phyloP scores from a whole-genome alignment of 805 yeast genomes.

The Lipomyces mesembrius region DNA sequence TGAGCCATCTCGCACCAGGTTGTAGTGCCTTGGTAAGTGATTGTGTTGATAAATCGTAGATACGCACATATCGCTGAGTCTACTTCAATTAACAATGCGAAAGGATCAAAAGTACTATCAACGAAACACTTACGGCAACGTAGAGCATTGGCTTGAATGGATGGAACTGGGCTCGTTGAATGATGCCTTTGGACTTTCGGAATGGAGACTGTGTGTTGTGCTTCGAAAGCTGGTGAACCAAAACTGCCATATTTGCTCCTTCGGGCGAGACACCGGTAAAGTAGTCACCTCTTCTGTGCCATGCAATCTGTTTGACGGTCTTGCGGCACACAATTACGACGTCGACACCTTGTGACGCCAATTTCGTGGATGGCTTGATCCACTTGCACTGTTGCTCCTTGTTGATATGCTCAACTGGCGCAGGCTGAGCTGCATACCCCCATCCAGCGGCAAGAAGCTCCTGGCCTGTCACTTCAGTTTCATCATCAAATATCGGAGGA shows the following conservation, averaged over 20 bases:
- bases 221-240: conserved; percentile 92
- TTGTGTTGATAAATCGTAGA: conserved; percentile 89
- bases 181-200: conserved; percentile 87
- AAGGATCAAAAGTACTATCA: neutral
- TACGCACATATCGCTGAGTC: conserved; percentile 88
- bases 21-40: conserved; percentile 76
- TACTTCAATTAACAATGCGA: neutral
- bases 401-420: conserved; percentile 43
- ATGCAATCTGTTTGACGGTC: conserved; percentile 77
- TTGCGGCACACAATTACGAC: conserved; percentile 68
- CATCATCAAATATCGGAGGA: conserved; percentile 91
- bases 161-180: conserved; percentile 96
- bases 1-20: conserved; percentile 97
- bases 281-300: conserved; percentile 98
- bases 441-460: conserved; percentile 85
- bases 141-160: conserved; percentile 93
- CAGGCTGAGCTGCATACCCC: conserved; percentile 66
- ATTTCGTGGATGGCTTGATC: conserved; percentile 64
- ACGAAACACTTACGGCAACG: conserved; percentile 57
- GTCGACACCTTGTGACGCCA: conserved; percentile 66
- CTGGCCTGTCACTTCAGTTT: conserved; percentile 78
- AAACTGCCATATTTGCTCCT: conserved; percentile 81
- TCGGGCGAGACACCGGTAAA: conserved; percentile 97
- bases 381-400: conserved; percentile 60
- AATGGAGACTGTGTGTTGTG: conserved; percentile 96